These are phyloP conservation scores for Blattamonas nauphoetae DNA, from an alignment of 78 protist species.

Conservation along the genomic window DNA sequence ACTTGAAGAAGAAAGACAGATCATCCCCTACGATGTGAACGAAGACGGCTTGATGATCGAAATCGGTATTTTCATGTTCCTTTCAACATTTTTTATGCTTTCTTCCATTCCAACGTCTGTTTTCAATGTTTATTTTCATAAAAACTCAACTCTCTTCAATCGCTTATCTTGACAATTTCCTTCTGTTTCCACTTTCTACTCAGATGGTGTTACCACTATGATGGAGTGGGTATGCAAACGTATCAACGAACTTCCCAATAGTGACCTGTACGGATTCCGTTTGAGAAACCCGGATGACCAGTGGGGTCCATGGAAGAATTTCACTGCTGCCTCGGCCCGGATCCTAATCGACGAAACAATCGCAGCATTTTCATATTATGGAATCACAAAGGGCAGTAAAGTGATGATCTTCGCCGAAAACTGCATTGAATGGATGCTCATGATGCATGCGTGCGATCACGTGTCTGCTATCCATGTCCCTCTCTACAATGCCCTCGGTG, in stretches of 20 bases:
- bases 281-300: neutral
- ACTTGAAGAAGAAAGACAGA: too few relatives aligned
- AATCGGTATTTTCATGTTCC: too few relatives aligned
- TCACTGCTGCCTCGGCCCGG: neutral
- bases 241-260: neutral
- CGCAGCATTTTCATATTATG: neutral
- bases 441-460: conserved; percentile 1
- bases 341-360: neutral
- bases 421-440: neutral
- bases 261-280: neutral
- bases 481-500: conserved; percentile 17
- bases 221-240: neutral
- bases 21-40: too few relatives aligned
- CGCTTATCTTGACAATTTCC: too few relatives aligned
- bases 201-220: neutral
- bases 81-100: too few relatives aligned
- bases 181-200: too few relatives aligned
- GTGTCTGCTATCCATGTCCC: neutral
- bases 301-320: neutral
- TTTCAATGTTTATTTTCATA: too few relatives aligned
- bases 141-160: too few relatives aligned
- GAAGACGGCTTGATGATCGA: too few relatives aligned
- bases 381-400: neutral
- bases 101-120: too few relatives aligned
- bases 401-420: neutral